Base-by-base conservation (phyloP, 169 alveolate genomes). In the Pseudocohnilembus persalinus region DNA sequence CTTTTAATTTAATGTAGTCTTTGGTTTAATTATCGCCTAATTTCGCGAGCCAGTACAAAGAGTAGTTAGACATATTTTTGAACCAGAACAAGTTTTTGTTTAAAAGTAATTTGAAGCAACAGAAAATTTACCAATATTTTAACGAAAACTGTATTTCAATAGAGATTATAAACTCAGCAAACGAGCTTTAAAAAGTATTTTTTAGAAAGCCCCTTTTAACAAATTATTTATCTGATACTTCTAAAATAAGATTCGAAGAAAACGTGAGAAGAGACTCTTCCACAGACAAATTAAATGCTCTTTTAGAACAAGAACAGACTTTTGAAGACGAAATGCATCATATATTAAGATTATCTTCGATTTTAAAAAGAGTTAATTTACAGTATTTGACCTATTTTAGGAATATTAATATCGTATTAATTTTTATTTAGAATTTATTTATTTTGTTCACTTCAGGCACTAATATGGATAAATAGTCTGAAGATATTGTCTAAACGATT, bases 251-350 rank as follows among this genome's bases (percentile, higher is more conserved):
- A 29, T 73, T 73, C 26, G 6, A 15, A 26, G 31, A 26, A n/a
- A 26, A 73, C 26, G 33, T 73, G 1, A 73, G 1, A 4, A 73
- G 76, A 29, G 28, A 26, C 31, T n/a, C 28, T 73, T 73, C 28
- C 6, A 26, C 76, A 4, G 76, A 73, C 28, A 73, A 73, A 73
- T 29, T 73, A 29, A 73, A 73, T 6, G 28, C 20, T 15, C 31
- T 73, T 6, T 73, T 73, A 73, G 31, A 73, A 26, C 26, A 15
- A 6, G 31, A 29, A n/a, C 76, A 6, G 30, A n/a, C 28, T 26
- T 73, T 73, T 73, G 33, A 15, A n/a, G 76, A 73, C 31, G 76
- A 73, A 73, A 73, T 73, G 76, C 29, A n/a, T 28, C 31, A 73
- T 6, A n/a, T 73, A 15, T 29, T 73, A 15, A 4, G 28, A 6